These are phyloP conservation scores for Thielaviopsis cerberus DNA, from an alignment of 2,329 filamentous ascomycete species.

Conservation along the genomic window DNA sequence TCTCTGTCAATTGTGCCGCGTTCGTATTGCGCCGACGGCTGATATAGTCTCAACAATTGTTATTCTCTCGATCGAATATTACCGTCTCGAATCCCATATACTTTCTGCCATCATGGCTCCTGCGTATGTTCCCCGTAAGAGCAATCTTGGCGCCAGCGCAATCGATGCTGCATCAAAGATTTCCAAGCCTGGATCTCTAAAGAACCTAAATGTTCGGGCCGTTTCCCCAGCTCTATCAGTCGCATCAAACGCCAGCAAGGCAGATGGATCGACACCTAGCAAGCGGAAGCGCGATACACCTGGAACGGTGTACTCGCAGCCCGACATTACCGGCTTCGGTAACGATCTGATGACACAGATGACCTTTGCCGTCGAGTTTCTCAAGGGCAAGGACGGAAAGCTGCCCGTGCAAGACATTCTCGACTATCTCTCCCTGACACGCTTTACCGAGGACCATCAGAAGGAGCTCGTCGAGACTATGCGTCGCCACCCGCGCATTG, in stretches of 20 bases:
- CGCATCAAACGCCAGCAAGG: conserved; percentile 27
- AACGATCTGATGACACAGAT: conserved; percentile 73
- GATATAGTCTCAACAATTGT: background rate
- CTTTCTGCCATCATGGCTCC: conserved; percentile 1
- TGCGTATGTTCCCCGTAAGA: conserved; percentile 8
- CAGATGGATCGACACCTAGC: conserved; percentile 42
- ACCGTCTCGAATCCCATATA: background rate
- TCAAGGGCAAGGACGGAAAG: conserved; percentile 52
- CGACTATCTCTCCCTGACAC: conserved; percentile 56
- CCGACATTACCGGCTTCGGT: conserved; percentile 56
- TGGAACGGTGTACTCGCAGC: conserved; percentile 54
- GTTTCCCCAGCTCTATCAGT: conserved; percentile 45
- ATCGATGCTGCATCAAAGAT: conserved; percentile 42
- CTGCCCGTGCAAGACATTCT: conserved; percentile 61
- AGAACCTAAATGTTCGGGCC: conserved; percentile 31
- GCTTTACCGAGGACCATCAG: conserved; percentile 41
- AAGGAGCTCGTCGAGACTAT: conserved; percentile 49
- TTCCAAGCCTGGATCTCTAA: conserved; percentile 30
- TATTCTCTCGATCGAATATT: background rate
- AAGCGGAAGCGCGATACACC: conserved; percentile 40
- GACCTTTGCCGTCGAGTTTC: conserved; percentile 67
- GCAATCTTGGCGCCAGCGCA: conserved; percentile 3
- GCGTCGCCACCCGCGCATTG: conserved; percentile 41
- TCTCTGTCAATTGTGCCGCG: background rate
- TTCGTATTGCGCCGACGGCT: background rate